These are phyloP conservation scores for Mycosarcoma mackinlayi DNA, from an alignment of 1,284 basidiomycete genomes.

Conservation along the genomic window DNA sequence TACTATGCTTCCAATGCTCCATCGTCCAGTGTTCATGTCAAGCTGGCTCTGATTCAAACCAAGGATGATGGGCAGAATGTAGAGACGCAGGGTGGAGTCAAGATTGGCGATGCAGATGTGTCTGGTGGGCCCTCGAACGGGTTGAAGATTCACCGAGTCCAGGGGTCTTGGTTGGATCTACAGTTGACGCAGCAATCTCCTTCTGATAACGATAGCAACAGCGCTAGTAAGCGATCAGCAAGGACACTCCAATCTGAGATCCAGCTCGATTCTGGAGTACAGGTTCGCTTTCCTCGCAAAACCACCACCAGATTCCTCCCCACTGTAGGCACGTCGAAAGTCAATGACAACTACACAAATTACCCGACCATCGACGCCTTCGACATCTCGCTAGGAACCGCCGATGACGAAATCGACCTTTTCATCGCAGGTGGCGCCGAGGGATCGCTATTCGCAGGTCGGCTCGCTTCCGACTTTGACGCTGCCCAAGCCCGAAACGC, in stretches of 20 bases:
- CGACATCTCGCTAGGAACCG: constrained; percentile 31
- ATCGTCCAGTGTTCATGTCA: constrained; percentile 44
- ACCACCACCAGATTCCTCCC: constrained; percentile 24
- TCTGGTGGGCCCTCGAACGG: constrained; percentile 26
- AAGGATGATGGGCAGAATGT: constrained; percentile 45
- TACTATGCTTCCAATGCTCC: constrained; percentile 71
- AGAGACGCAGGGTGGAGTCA: constrained; percentile 54
- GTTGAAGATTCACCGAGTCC: constrained; percentile 23
- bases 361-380: constrained; percentile 50
- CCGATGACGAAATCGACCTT: constrained; percentile 35
- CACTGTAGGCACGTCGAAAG: constrained; percentile 24
- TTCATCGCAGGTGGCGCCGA: constrained; percentile 51
- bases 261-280: constrained; percentile 23
- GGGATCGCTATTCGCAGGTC: constrained; percentile 39
- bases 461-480: constrained; percentile 14
- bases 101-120: constrained; percentile 21
- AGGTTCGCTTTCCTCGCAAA: constrained; percentile 22
- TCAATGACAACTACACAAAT: constrained; percentile 49
- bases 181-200: constrained; percentile 10
- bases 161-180: constrained; percentile 33
- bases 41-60: constrained; percentile 39
- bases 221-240: constrained; percentile 18
- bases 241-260: constrained; percentile 30
- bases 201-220: neutral
- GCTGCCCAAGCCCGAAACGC: constrained; percentile 2